Conservation (phyloP, 352 stramenopile genomes). For the Blastocystis sp. region DNA sequence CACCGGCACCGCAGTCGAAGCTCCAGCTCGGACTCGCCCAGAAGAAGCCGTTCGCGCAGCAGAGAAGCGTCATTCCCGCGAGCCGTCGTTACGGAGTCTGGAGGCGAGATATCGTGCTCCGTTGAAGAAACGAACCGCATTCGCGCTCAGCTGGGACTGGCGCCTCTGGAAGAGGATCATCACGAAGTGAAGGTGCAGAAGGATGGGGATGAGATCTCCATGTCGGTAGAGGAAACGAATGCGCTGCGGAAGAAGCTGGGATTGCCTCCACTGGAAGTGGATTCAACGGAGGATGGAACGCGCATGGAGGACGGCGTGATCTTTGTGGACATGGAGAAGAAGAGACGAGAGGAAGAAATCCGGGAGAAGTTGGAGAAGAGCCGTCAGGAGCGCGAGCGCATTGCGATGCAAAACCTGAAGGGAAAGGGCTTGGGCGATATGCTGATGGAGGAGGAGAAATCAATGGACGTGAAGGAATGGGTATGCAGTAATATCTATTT, state of each 20-base stretch:
- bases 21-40: neutral
- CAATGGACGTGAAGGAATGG: conserved; percentile 56
- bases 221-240: neutral
- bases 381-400: conserved; percentile 32
- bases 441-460: conserved; percentile 13
- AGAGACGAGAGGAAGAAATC: conserved; percentile 43
- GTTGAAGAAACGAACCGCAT: conserved; percentile 72
- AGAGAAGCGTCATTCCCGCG: neutral
- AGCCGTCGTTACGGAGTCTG: conserved; percentile 29
- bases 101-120: conserved; percentile 71
- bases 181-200: neutral
- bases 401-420: conserved; percentile 22
- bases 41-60: neutral
- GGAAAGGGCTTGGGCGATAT: conserved; percentile 56
- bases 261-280: conserved; percentile 29
- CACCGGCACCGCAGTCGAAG: conserved; percentile 32
- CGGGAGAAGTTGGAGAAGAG: conserved; percentile 48
- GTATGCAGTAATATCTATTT: neutral
- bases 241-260: neutral
- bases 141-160: conserved; percentile 68
- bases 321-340: conserved; percentile 35
- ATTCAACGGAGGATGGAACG: conserved; percentile 3
- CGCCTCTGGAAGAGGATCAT: conserved; percentile 60
- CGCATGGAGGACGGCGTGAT: conserved; percentile 39
- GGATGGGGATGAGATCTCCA: neutral